Evolutionary conservation across 352 stramenopile genomes (phyloP), one percentile per base, ranked within the genome.

Genomic region (Globisporangium viniferum): DNA sequence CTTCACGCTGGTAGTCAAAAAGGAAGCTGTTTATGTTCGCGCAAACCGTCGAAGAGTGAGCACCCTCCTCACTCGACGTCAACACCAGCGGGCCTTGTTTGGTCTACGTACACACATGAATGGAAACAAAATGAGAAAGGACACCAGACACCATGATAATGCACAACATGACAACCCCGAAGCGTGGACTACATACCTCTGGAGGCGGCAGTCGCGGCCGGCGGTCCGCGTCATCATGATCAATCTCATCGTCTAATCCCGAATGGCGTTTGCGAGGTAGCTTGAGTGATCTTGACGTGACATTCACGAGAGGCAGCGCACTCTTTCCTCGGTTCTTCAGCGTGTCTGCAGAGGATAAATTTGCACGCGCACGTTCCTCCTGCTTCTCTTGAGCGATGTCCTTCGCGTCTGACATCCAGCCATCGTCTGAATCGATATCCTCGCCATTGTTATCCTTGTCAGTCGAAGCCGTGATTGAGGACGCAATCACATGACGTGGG

Each of bases 1-100:
- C 87, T 62, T 82, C 82, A 27, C 87, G 80, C 53, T 94, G 87
- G 56, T 94, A 94, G 35, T 89, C 77, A 49, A 90, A 88, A 2
- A 94, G 72, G 18, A 80, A 93, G 39, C 71, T 83, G 69, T 94
- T 94, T 48, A 94, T 74, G 58, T 85, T 91, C 15, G 74, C 73
- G 65, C 81, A 90, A 12, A 94, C 79, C 7, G 84, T 56, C 41
- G 58, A 35, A 10, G 62, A 70, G 8, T n/a, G 48, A 31, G 9
- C 49, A 64, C 53, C 66, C 1, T 55, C 55, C 14, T 72, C 68
- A 0, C 46, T 62, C 1, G 64, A 60, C 44, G 67, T 66, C n/a
- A 92, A 22, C 29, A 76, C 51, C 59, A 91, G 77, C 31, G 86
- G 77, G 5, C 74, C 86, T 39, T 72, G 63, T 15, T 78, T 62